Percentiles rank a stretch among this genome's conserved stretches.
These are phyloP conservation scores for Daldinia grandis DNA, from an alignment of 495 filamentous ascomycete genomes.

Conservation along the genomic window DNA sequence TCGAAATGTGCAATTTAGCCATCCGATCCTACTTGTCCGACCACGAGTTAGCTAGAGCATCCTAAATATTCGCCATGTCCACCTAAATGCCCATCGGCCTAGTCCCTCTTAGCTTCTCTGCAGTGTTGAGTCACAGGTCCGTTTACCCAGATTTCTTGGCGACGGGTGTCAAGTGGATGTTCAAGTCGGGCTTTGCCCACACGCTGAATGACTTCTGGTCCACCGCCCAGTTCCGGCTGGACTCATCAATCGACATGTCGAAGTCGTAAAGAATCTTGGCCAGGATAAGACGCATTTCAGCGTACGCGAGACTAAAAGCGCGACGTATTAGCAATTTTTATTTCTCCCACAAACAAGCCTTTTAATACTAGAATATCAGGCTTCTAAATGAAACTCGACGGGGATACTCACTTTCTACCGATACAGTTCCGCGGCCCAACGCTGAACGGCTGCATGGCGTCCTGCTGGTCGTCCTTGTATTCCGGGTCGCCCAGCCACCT, in stretches of 20 bases:
- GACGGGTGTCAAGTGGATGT: constrained; percentile 40
- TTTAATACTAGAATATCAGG: background rate
- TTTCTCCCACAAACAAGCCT: background rate
- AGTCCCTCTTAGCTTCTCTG: background rate
- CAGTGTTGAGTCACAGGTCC: background rate
- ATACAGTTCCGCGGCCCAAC: constrained; percentile 64
- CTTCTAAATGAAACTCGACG: background rate
- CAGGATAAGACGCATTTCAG: constrained; percentile 62
- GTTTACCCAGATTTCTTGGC: constrained; percentile 12
- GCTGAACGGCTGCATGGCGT: constrained; percentile 63
- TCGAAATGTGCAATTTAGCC: background rate
- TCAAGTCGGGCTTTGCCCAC: constrained; percentile 54
- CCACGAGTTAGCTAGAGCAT: background rate
- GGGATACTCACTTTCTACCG: constrained; percentile 59
- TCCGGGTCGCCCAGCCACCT: constrained; percentile 54
- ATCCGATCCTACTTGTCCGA: background rate
- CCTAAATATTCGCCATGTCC: background rate
- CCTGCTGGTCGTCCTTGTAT: constrained; percentile 55
- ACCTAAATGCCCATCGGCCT: background rate
- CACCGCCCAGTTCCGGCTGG: constrained; percentile 50
- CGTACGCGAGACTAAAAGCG: constrained; percentile 55
- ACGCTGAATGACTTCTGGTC: constrained; percentile 49
- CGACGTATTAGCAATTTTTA: constrained; percentile 5
- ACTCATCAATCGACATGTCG: constrained; percentile 58
- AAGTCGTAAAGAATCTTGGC: constrained; percentile 61